phyloP scores from a whole-genome alignment of 2,329 filamentous ascomycete species.

The Aspergillus niger region DNA sequence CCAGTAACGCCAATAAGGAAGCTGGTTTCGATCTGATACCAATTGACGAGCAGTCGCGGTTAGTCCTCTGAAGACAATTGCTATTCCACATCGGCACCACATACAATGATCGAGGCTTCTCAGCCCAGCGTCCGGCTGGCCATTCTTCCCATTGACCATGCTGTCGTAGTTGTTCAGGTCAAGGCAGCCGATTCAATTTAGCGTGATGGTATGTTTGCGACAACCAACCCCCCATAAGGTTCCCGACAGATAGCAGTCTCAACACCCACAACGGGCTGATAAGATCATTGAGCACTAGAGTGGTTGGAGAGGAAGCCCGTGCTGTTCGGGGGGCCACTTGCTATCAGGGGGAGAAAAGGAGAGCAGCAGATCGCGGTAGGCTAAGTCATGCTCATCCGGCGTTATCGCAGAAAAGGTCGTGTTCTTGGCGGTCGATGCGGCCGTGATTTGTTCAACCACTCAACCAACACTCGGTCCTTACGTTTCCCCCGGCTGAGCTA shows the following conservation, averaged over 20 bases:
- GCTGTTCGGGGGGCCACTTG: neutral
- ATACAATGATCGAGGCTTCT: conserved; percentile 75
- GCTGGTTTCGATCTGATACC: conserved; percentile 70
- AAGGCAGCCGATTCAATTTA: conserved; percentile 21
- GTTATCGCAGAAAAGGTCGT: neutral
- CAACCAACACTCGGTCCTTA: neutral
- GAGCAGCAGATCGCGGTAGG: neutral
- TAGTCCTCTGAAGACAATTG: neutral
- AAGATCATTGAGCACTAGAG: neutral
- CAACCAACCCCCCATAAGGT: conserved; percentile 27
- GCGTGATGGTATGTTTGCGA: conserved; percentile 19
- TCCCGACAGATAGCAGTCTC: neutral
- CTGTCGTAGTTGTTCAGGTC: conserved; percentile 14
- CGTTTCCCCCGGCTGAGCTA: neutral
- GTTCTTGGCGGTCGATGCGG: conserved; percentile 5
- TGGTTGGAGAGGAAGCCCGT: neutral
- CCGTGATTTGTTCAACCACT: neutral
- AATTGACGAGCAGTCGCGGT: conserved; percentile 17
- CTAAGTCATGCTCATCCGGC: neutral
- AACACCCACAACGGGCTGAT: neutral
- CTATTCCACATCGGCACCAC: conserved; percentile 15
- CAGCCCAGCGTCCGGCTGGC: conserved; percentile 65
- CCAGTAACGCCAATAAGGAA: conserved; percentile 86
- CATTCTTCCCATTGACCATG: conserved; percentile 43
- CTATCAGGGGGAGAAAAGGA: neutral